Evolutionary conservation across 805 yeast species (phyloP).

Genomic region (Pichia ethanolica): DNA sequence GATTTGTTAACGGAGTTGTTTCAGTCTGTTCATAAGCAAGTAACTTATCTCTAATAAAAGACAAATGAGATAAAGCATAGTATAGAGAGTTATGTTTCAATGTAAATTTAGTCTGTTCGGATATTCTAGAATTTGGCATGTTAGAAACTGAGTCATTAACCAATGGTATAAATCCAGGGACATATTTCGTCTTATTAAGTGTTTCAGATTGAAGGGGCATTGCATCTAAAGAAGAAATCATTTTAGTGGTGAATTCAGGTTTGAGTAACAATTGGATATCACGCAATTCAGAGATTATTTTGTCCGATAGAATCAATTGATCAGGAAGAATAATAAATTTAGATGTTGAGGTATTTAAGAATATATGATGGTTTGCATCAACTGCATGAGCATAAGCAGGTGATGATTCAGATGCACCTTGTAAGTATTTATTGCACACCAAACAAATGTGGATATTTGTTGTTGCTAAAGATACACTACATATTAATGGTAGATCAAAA

Average conservation of each 20-base stretch:
- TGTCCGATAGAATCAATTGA: slow-evolving; percentile 32
- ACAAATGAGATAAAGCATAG: slow-evolving; percentile 48
- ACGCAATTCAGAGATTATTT: slow-evolving; percentile 30
- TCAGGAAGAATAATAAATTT: slow-evolving; percentile 61
- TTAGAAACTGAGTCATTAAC: slow-evolving; percentile 44
- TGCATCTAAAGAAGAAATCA: slow-evolving; percentile 27
- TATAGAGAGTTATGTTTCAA: slow-evolving; percentile 40
- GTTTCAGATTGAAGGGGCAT: slow-evolving; percentile 29
- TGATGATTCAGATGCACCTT: slow-evolving; percentile 58
- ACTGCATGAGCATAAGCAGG: slow-evolving; percentile 65
- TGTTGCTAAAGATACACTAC: slow-evolving; percentile 54
- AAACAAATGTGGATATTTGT: slow-evolving; percentile 66
- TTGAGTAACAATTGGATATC: slow-evolving; percentile 47
- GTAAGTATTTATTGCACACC: slow-evolving; percentile 64
- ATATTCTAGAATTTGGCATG: neutral
- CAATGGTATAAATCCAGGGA: slow-evolving; percentile 61
- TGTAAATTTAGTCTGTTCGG: neutral
- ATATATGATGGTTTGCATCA: slow-evolving; percentile 55
- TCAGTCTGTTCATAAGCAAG: slow-evolving; percentile 23
- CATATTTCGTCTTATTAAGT: slow-evolving; percentile 38
- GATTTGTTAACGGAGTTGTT: slow-evolving; percentile 26
- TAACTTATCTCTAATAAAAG: slow-evolving; percentile 40
- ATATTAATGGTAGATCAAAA: slow-evolving; percentile 63
- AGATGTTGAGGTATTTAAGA: slow-evolving; percentile 43
- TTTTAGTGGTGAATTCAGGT: slow-evolving; percentile 39